Evolutionary conservation across 2,329 filamentous ascomycete species (phyloP), one percentile per base, ranked within the genome.

Genomic region (Lachnum nothofagi): DNA sequence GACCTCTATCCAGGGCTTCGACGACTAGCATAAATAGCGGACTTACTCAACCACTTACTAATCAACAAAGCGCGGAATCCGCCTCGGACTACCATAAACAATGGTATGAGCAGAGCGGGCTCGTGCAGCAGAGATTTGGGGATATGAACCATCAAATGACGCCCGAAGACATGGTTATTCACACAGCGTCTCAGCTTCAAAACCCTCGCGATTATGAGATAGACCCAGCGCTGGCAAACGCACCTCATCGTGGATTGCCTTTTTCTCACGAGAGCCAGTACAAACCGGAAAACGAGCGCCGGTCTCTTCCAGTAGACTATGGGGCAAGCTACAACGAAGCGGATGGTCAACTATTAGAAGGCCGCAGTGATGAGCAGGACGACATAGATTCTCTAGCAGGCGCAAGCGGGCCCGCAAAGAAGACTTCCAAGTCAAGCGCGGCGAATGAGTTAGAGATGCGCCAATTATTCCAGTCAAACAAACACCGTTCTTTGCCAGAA

Each of bases 361-460:
- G 76, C 41, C 61, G 65, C 9, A 67, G 65, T 47, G 79, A 83
- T 39, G 77, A 78, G 23, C 73, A 75, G 38, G 77, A 81, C 9
- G 80, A 83, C 10, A 73, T 67, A 16, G 77, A 82, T 47, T 76
- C 77, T 3, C 63, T 78, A 50, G 66, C 68, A 1, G 72, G 72
- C 9, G 63, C 69, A 6, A 60, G 67, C 14, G 68, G 68, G 22
- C 73, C 75, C 33, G 69, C 76, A 27, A 85, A 80, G 65, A 74
- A 79, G 23, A 68, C 71, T n/a, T 75, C 79, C 23, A 77, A 83
- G 42, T 83, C 85, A 14, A 89, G 82, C 55, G 85, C 86, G 2
- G 88, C 88, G 56, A 91, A 91, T 60, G 87, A 91, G 66, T 75
- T 86, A 50, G 87, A 91, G 66, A 83, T 91, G 77, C 78, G 86